Percentiles rank a stretch among this genome's conserved stretches.
phyloP scores from a whole-genome alignment of 768 basidiomycete genomes.

The Candolleomyces aberdarensis region DNA sequence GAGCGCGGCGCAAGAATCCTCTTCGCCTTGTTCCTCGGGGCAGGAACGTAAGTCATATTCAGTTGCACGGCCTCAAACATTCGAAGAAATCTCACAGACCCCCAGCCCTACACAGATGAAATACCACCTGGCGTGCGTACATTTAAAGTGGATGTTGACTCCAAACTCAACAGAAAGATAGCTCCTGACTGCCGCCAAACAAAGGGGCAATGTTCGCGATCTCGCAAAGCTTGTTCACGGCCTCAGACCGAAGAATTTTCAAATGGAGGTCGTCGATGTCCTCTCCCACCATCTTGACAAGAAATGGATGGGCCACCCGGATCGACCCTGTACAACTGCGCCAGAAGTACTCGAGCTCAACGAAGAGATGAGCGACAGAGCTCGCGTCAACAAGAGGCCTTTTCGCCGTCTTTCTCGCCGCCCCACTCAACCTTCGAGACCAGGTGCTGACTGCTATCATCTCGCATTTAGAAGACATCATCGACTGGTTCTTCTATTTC shows the following conservation, averaged over 20 bases:
- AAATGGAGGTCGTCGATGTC: not conserved
- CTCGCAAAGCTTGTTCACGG: not conserved
- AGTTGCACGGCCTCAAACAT: no score
- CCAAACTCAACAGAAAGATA: no score
- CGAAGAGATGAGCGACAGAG: not conserved
- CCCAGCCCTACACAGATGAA: no score
- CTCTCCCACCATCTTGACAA: not conserved
- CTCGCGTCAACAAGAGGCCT: not conserved
- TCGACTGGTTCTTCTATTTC: not conserved
- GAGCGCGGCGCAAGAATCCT: no score
- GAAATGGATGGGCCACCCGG: not conserved
- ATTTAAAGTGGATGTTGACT: no score
- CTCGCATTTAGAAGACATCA: not conserved
- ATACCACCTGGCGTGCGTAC: no score
- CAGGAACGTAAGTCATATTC: no score
- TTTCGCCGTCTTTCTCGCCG: not conserved
- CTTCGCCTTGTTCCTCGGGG: no score
- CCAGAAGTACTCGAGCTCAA: not conserved
- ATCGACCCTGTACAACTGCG: not conserved
- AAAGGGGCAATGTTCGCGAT: not conserved
- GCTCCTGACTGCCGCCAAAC: no score
- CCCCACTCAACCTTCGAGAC: not conserved
- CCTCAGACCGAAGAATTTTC: not conserved
- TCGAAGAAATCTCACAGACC: no score
- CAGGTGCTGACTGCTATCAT: not conserved